Conservation (phyloP, 345 rosid genomes). For the Ceriops decandra region DNA sequence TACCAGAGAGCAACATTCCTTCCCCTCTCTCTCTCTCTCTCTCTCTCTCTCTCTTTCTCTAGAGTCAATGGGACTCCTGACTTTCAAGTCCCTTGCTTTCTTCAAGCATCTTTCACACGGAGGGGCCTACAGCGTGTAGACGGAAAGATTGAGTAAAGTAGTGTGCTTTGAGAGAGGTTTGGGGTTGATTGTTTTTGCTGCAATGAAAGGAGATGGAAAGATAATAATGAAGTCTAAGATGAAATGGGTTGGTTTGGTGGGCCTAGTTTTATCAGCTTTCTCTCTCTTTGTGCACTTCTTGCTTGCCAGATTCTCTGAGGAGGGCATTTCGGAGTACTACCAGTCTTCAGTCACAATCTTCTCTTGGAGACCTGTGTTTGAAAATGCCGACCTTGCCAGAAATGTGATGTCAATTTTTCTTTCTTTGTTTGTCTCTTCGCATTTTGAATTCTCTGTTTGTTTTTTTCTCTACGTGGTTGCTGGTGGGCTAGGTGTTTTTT, state of each 20-base stretch:
- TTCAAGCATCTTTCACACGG: constrained; percentile 1
- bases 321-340: constrained; percentile 59
- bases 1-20: constrained; percentile 6
- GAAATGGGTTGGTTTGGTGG: constrained; percentile 85
- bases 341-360: constrained; percentile 83
- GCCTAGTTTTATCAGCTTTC: constrained; percentile 65
- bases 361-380: constrained; percentile 94
- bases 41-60: too few relatives aligned
- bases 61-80: constrained; percentile 10
- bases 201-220: constrained; percentile 83
- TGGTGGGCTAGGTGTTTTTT: constrained; percentile 7
- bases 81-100: constrained; percentile 2
- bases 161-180: background rate
- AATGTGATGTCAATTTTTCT: constrained; percentile 31
- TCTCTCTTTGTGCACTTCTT: constrained; percentile 75
- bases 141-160: background rate
- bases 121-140: background rate
- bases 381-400: constrained; percentile 44
- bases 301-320: constrained; percentile 77
- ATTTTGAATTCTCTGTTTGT: constrained; percentile 2
- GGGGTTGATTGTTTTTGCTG: background rate
- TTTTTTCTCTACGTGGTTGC: background rate
- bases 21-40: background rate
- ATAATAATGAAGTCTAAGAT: constrained; percentile 63
- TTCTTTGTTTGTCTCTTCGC: constrained; percentile 7